phyloP scores from a whole-genome alignment of 345 rosid species.

The Citrus medica region DNA sequence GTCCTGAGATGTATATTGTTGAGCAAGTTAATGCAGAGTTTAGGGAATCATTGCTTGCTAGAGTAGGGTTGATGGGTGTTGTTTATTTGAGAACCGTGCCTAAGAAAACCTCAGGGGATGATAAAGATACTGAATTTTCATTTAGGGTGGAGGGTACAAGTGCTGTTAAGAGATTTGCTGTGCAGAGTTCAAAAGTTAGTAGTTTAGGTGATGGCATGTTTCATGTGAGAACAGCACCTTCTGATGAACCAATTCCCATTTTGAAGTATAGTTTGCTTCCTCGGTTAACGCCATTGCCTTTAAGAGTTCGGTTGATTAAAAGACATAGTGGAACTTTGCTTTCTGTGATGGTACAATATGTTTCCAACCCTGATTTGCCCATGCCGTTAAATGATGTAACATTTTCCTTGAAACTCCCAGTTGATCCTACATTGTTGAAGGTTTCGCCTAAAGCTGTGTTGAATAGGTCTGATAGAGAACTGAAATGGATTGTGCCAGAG shows the following conservation, averaged over 20 bases:
- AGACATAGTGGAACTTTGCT: slow-evolving; percentile 89
- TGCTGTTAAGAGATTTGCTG: slow-evolving; percentile 69
- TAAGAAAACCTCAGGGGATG: slow-evolving; percentile 55
- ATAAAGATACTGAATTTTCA: slow-evolving; percentile 88
- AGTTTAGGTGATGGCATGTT: slow-evolving; percentile 89
- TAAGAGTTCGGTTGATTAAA: slow-evolving; percentile 79
- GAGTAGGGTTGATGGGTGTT: slow-evolving; percentile 91
- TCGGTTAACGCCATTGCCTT: slow-evolving; percentile 77
- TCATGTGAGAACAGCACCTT: slow-evolving; percentile 85
- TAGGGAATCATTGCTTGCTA: slow-evolving; percentile 88
- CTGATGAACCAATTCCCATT: slow-evolving; percentile 88
- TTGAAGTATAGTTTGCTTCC: slow-evolving; percentile 89
- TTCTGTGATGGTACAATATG: slow-evolving; percentile 97
- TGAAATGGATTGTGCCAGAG: slow-evolving; percentile 92
- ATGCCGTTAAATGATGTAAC: slow-evolving; percentile 68
- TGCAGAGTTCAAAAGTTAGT: slow-evolving; percentile 70
- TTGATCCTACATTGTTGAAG: slow-evolving; percentile 89
- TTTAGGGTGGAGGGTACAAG: slow-evolving; percentile 74
- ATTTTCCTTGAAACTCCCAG: slow-evolving; percentile 82
- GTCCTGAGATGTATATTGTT: slow-evolving; percentile 86
- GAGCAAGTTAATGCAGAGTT: slow-evolving; percentile 93
- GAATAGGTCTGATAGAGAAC: slow-evolving; percentile 77
- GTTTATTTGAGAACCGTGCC: slow-evolving; percentile 85
- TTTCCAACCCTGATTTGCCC: slow-evolving; percentile 71
- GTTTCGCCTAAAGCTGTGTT: slow-evolving; percentile 91